These are phyloP conservation scores for Bombardia bombarda DNA, from an alignment of 495 filamentous ascomycete species.

Conservation along the genomic window DNA sequence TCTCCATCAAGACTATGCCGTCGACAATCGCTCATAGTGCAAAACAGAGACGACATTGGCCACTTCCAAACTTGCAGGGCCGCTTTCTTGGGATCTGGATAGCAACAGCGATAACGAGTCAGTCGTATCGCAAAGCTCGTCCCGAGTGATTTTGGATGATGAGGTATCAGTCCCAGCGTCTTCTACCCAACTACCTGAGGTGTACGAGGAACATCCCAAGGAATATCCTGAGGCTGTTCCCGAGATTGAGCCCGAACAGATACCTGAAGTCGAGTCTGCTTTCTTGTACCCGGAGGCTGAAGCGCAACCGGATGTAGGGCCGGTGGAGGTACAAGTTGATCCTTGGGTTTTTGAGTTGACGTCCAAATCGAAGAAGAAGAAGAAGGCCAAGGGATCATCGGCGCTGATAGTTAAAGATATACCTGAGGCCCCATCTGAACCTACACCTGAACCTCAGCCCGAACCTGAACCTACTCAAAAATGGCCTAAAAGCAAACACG, in stretches of 20 bases:
- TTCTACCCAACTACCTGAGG: too few relatives aligned
- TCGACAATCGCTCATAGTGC: neutral
- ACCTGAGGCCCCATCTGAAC: neutral
- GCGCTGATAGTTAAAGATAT: neutral
- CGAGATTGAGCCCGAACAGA: neutral
- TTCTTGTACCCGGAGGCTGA: neutral
- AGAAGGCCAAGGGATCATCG: neutral
- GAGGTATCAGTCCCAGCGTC: too few relatives aligned
- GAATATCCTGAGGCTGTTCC: neutral
- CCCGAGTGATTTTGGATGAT: neutral
- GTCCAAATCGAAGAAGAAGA: neutral
- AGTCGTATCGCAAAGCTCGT: too few relatives aligned
- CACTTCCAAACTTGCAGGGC: neutral
- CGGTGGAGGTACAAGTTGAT: too few relatives aligned
- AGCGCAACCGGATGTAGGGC: neutral
- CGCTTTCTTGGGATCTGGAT: too few relatives aligned
- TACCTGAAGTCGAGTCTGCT: neutral
- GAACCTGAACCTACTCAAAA: neutral
- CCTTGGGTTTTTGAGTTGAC: neutral
- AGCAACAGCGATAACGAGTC: neutral
- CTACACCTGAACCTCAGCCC: neutral
- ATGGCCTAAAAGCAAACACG: too few relatives aligned
- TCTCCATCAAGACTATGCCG: neutral
- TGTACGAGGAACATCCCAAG: too few relatives aligned
- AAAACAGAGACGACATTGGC: neutral